Conservation (phyloP, 2,329 filamentous ascomycete genomes). For the Ophiostoma triangulosporum region DNA sequence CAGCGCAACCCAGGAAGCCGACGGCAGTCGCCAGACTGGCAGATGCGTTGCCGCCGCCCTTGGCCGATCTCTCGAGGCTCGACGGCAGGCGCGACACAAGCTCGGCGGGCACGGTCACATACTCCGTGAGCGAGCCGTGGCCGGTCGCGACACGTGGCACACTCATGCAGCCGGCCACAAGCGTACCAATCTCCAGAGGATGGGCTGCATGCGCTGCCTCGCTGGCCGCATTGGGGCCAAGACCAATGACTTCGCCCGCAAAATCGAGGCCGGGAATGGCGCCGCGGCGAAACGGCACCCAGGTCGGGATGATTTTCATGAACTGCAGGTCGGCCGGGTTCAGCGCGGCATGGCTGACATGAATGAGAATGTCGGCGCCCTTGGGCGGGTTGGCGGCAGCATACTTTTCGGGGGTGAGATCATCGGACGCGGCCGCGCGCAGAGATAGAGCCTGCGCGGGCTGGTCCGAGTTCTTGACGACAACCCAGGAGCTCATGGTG, state of each 20-base stretch:
- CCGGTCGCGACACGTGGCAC: conserved; percentile 18
- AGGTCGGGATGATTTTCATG: conserved; percentile 19
- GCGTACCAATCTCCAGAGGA: conserved; percentile 16
- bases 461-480: conserved; percentile 17
- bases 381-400: conserved; percentile 11
- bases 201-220: background rate
- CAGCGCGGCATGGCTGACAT: conserved; percentile 22
- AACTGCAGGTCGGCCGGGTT: conserved; percentile 25
- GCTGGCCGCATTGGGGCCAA: conserved; percentile 14
- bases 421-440: background rate
- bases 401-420: conserved; percentile 3
- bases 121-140: conserved; percentile 23
- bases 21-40: conserved; percentile 15
- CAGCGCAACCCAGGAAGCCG: conserved; percentile 19
- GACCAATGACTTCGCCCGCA: conserved; percentile 20
- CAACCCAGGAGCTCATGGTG: conserved; percentile 19
- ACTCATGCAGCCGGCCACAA: conserved; percentile 21
- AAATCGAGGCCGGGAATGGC: conserved; percentile 24
- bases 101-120: conserved; percentile 21
- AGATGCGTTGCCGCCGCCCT: background rate
- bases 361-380: conserved; percentile 18
- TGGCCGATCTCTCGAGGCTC: conserved; percentile 7
- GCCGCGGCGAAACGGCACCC: conserved; percentile 20
- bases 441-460: conserved; percentile 17
- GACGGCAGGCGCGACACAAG: conserved; percentile 18